These are phyloP conservation scores for Candida glucosophila DNA, from an alignment of 1,139 yeast species.

Conservation along the genomic window DNA sequence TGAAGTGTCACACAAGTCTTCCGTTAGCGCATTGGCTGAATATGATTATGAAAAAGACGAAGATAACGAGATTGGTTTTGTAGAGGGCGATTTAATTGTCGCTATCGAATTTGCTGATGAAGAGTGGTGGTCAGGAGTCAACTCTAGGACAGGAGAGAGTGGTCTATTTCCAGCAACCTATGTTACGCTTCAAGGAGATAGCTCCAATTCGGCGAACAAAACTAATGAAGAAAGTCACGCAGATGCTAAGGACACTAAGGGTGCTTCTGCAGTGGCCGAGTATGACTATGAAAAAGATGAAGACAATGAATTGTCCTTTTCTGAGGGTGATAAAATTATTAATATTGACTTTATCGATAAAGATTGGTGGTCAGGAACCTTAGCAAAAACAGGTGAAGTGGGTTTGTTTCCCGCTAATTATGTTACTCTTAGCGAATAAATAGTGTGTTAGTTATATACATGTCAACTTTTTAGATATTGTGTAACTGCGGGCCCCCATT, in stretches of 20 bases:
- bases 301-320: slow-evolving; percentile 78
- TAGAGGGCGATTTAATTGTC: slow-evolving; percentile 57
- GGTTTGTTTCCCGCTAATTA: slow-evolving; percentile 91
- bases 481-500: slow-evolving; percentile 49
- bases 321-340: slow-evolving; percentile 72
- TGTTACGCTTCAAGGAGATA: slow-evolving; percentile 33
- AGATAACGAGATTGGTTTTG: slow-evolving; percentile 62
- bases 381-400: slow-evolving; percentile 54
- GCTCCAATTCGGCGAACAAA: slow-evolving; percentile 10
- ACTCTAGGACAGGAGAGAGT: slow-evolving; percentile 45
- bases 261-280: slow-evolving; percentile 72
- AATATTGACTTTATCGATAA: slow-evolving; percentile 87
- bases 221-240: slow-evolving; percentile 14
- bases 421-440: slow-evolving; percentile 38
- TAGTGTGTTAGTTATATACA: too few relatives aligned
- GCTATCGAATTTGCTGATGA: slow-evolving; percentile 64
- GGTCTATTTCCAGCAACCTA: slow-evolving; percentile 74
- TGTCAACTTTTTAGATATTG: too few relatives aligned
- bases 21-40: slow-evolving; percentile 53
- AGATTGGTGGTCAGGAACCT: slow-evolving; percentile 93
- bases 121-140: slow-evolving; percentile 79
- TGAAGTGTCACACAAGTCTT: slow-evolving; percentile 66
- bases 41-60: slow-evolving; percentile 68
- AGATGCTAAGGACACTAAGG: too few relatives aligned
- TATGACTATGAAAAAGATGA: slow-evolving; percentile 86